phyloP scores from a whole-genome alignment of 148 eudicot species.

The Amaranthus palmeri region DNA sequence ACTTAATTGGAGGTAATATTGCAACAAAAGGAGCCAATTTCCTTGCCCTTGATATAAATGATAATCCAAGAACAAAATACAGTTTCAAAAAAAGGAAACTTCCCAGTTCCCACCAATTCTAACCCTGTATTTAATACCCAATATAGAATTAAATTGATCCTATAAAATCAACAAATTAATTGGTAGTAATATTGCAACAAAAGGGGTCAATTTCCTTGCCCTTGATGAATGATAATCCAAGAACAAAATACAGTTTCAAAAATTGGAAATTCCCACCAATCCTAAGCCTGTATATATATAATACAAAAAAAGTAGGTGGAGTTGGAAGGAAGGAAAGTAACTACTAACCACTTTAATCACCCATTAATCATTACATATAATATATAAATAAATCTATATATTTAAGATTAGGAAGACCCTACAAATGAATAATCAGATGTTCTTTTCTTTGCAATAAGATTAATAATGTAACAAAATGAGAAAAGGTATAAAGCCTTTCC shows the following conservation, averaged over 20 bases:
- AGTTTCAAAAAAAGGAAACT: neutral
- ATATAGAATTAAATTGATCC: constrained; percentile 15
- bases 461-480: too few relatives aligned
- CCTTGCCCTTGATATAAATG: neutral
- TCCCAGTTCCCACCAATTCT: constrained; percentile 7
- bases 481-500: neutral
- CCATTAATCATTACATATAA: neutral
- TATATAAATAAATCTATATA: neutral
- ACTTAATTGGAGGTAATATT: neutral
- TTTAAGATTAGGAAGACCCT: neutral
- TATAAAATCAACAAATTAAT: neutral
- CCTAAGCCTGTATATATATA: neutral
- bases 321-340: constrained; percentile 10
- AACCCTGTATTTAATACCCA: constrained; percentile 1
- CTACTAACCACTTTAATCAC: neutral
- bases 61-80: neutral
- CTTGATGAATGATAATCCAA: neutral
- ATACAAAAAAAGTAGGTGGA: neutral
- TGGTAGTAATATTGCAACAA: neutral
- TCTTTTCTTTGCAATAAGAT: neutral
- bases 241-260: neutral
- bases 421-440: constrained; percentile 2
- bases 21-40: neutral
- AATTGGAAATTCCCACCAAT: neutral
- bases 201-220: neutral